These are phyloP conservation scores for Xylariales sp. DNA, from an alignment of 2,329 filamentous ascomycete genomes.

Conservation along the genomic window DNA sequence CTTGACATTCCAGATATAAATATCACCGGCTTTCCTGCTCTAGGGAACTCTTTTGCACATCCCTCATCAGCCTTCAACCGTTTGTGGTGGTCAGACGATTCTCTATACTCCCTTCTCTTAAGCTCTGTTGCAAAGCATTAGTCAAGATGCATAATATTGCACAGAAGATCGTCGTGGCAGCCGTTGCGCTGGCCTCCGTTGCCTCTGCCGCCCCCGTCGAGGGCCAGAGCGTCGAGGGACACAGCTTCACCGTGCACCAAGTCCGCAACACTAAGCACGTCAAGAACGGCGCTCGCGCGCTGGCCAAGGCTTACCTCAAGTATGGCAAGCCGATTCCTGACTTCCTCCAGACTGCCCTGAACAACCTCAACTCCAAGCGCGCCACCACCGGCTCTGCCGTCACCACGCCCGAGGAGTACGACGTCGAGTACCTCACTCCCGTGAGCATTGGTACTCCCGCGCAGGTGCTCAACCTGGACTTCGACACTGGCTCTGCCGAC, in stretches of 20 bases:
- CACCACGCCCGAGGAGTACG: constrained; percentile 21
- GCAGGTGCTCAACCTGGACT: constrained; percentile 27
- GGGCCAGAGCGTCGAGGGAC: constrained; percentile 9
- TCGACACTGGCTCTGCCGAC: constrained; percentile 30
- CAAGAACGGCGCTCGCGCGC: constrained; percentile 26
- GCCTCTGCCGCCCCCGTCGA: constrained; percentile 8
- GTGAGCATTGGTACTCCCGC: constrained; percentile 27
- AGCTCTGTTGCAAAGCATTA: too few species aligned
- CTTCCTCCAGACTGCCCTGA: constrained; percentile 20
- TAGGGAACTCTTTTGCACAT: too few species aligned
- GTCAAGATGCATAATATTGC: constrained; percentile 12
- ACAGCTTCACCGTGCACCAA: constrained; percentile 28
- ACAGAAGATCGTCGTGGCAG: constrained; percentile 10
- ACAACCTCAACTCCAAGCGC: constrained; percentile 9
- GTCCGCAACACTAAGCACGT: constrained; percentile 30
- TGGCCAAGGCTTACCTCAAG: constrained; percentile 33
- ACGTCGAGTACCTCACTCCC: constrained; percentile 25
- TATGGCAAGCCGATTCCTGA: constrained; percentile 27
- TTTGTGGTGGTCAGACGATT: too few species aligned
- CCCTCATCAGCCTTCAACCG: too few species aligned
- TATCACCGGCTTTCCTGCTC: too few species aligned
- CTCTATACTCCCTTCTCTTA: too few species aligned
- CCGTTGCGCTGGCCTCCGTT: constrained; percentile 8
- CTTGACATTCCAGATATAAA: too few species aligned
- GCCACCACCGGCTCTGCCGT: constrained; percentile 17